Evolutionary conservation across 2,329 filamentous ascomycete species (phyloP).

Genomic region (Hysterium pulicare): DNA sequence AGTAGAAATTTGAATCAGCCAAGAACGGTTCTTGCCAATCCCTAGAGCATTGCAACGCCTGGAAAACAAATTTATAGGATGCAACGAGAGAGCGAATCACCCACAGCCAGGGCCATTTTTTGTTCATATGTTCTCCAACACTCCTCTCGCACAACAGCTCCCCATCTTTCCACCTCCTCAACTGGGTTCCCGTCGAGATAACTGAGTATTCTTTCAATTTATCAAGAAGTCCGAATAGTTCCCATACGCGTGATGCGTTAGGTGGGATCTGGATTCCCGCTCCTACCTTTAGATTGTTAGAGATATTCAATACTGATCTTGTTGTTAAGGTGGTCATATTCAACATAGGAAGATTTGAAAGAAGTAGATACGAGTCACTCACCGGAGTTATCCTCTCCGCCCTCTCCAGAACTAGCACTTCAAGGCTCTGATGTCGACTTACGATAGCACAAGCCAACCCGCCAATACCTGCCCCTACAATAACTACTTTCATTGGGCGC

Average conservation of each 20-base stretch:
- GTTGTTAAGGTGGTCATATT: background rate
- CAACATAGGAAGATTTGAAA: too few species aligned
- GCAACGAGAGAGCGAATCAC: background rate
- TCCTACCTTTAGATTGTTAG: conserved; percentile 9
- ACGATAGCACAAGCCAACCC: conserved; percentile 15
- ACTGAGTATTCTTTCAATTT: conserved; percentile 7
- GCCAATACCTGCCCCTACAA: conserved; percentile 16
- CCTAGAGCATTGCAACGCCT: too few species aligned
- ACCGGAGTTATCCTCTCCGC: conserved; percentile 7
- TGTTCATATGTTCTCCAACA: conserved; percentile 9
- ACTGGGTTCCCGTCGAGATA: conserved; percentile 6
- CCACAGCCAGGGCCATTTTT: conserved; percentile 11
- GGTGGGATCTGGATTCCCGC: conserved; percentile 17
- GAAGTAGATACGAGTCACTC: background rate
- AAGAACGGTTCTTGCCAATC: too few species aligned
- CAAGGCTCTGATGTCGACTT: conserved; percentile 5
- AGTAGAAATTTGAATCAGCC: too few species aligned
- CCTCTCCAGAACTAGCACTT: conserved; percentile 10
- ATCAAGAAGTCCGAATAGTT: conserved; percentile 10
- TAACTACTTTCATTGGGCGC: conserved; percentile 7
- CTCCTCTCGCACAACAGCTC: conserved; percentile 8
- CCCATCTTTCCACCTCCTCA: conserved; percentile 10
- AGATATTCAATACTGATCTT: background rate
- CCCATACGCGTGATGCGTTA: conserved; percentile 11
- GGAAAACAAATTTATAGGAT: too few species aligned